These are phyloP conservation scores for Colletotrichum falcatum DNA, from an alignment of 2,329 filamentous ascomycete genomes.

Conservation along the genomic window DNA sequence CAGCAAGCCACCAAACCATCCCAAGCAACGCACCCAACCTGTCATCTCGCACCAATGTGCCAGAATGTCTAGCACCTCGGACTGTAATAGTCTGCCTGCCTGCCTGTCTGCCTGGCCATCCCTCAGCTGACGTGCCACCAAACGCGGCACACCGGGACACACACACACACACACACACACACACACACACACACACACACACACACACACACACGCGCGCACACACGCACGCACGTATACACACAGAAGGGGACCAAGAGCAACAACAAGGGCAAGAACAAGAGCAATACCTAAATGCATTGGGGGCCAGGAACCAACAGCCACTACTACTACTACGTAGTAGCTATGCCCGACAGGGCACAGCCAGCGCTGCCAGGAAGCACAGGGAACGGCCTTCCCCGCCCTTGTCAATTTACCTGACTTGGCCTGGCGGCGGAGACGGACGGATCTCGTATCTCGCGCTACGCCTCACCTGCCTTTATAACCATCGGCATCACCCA, in stretches of 20 bases:
- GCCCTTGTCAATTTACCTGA: constrained; percentile 36
- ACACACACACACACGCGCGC: no score
- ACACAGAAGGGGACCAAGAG: neutral
- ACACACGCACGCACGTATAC: no score
- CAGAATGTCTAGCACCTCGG: constrained; percentile 22
- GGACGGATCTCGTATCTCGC: constrained; percentile 3
- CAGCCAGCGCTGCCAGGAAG: neutral
- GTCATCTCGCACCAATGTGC: constrained; percentile 11
- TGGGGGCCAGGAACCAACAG: constrained; percentile 30
- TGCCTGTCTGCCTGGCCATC: no score
- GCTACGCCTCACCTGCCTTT: constrained; percentile 21
- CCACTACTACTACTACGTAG: neutral
- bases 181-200: no score
- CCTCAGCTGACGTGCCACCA: constrained; percentile 5
- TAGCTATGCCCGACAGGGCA: constrained; percentile 20
- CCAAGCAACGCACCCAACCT: constrained; percentile 1
- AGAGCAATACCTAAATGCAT: neutral
- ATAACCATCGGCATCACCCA: constrained; percentile 37
- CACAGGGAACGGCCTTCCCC: constrained; percentile 30
- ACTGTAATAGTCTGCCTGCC: constrained; percentile 3
- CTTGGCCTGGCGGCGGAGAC: neutral
- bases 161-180: no score
- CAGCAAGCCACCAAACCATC: constrained; percentile 13
- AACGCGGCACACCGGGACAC: constrained; percentile 3
- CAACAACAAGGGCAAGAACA: neutral